Percentiles rank a stretch among this genome's conserved stretches.
Evolutionary conservation across 768 basidiomycete genomes (phyloP).

Genomic region (Artomyces pyxidatus): DNA sequence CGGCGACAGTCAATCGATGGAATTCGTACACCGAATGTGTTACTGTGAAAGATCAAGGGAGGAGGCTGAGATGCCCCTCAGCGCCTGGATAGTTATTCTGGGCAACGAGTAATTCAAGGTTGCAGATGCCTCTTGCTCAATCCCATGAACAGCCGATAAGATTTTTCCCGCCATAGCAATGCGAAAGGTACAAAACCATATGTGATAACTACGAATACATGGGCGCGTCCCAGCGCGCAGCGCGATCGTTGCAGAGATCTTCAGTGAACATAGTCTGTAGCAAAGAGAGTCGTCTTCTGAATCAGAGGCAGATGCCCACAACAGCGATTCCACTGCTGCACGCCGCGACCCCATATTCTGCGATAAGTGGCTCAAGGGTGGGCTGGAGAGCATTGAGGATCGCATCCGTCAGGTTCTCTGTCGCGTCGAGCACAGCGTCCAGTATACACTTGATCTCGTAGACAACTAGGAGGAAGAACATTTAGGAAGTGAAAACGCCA

Average conservation of each 20-base stretch:
- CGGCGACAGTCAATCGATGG: too few relatives aligned
- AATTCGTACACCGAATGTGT: too few relatives aligned
- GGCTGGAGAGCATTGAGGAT: conserved; percentile 35
- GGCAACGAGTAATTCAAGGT: background rate
- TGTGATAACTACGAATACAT: conserved; percentile 14
- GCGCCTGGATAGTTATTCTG: background rate
- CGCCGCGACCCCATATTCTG: conserved; percentile 14
- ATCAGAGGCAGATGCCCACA: conserved; percentile 16
- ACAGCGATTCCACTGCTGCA: conserved; percentile 20
- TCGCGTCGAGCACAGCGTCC: conserved; percentile 39
- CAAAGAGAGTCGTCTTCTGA: conserved; percentile 20
- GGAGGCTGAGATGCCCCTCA: too few relatives aligned
- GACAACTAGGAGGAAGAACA: conserved; percentile 32
- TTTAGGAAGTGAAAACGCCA: background rate
- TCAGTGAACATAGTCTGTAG: conserved; percentile 19
- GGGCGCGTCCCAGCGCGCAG: conserved; percentile 15
- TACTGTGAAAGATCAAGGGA: too few relatives aligned
- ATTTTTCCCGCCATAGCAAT: conserved; percentile 16
- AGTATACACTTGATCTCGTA: conserved; percentile 55
- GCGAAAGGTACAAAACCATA: conserved; percentile 18
- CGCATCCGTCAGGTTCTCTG: conserved; percentile 43
- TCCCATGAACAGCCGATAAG: conserved; percentile 4
- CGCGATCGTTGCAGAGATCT: conserved; percentile 22
- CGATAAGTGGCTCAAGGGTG: conserved; percentile 23
- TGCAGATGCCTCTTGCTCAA: too few relatives aligned